These are phyloP conservation scores for Neoascochyta sp. DNA, from an alignment of 2,329 filamentous ascomycete species.

Conservation along the genomic window DNA sequence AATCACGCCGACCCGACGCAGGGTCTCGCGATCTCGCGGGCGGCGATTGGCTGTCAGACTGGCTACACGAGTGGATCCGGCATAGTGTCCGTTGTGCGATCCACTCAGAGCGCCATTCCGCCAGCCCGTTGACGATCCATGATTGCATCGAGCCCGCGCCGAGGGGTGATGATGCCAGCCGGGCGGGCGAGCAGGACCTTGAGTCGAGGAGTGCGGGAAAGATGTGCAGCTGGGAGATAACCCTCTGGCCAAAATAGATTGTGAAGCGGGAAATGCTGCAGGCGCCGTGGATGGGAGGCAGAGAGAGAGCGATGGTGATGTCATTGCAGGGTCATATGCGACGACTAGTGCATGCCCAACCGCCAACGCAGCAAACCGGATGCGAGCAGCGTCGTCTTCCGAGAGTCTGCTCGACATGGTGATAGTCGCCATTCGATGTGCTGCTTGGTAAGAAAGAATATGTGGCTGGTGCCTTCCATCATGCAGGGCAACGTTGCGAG, in stretches of 20 bases:
- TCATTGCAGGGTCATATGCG: background rate
- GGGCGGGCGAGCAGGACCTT: slow-evolving; percentile 11
- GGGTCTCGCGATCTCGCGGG: slow-evolving; percentile 20
- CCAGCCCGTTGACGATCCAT: slow-evolving; percentile 19
- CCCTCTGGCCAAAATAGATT: slow-evolving; percentile 17
- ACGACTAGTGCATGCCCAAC: too few species aligned
- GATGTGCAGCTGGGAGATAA: slow-evolving; percentile 10
- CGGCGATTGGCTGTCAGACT: slow-evolving; percentile 14
- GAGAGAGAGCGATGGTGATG: slow-evolving; percentile 1
- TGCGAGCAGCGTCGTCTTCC: slow-evolving; percentile 2
- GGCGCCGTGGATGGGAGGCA: slow-evolving; percentile 2
- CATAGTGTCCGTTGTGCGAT: slow-evolving; percentile 8
- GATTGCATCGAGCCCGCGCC: slow-evolving; percentile 14
- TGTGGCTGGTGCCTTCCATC: slow-evolving; percentile 22
- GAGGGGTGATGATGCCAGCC: slow-evolving; percentile 13
- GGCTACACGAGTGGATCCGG: slow-evolving; percentile 13
- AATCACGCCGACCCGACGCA: slow-evolving; percentile 22
- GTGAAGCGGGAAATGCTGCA: slow-evolving; percentile 15
- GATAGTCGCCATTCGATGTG: too few species aligned
- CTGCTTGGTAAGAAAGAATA: slow-evolving; percentile 10
- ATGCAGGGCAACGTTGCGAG: slow-evolving; percentile 6
- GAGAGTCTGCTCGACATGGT: slow-evolving; percentile 1
- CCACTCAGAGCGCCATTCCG: slow-evolving; percentile 13
- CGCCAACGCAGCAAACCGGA: slow-evolving; percentile 1
- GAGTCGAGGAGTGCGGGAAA: slow-evolving; percentile 10